Conservation (phyloP, 768 basidiomycete genomes). For the Rhizopogon vesiculosus region DNA sequence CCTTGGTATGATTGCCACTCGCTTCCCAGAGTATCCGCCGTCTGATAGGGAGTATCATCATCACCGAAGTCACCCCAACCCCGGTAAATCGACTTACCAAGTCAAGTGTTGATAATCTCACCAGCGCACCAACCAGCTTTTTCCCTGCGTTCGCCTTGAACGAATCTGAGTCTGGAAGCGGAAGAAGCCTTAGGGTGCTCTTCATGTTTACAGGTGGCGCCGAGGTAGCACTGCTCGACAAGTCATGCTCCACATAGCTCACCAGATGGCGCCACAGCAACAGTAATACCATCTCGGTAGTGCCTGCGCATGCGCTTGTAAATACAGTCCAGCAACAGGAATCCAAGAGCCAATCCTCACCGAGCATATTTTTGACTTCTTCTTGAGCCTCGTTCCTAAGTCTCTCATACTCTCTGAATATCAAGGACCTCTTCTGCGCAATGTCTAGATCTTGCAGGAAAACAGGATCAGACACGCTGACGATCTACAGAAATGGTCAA, state of each 20-base stretch:
- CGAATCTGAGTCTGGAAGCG: conserved; percentile 49
- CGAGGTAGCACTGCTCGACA: conserved; percentile 1
- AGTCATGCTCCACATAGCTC: conserved; percentile 47
- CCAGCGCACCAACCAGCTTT: conserved; percentile 51
- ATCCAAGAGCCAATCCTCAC: conserved; percentile 32
- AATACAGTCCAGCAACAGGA: not conserved
- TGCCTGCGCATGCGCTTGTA: conserved; percentile 34
- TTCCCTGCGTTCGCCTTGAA: conserved; percentile 56
- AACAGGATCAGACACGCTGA: conserved; percentile 44
- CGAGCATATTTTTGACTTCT: conserved; percentile 50
- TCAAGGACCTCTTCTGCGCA: conserved; percentile 60
- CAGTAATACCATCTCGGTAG: conserved; percentile 74
- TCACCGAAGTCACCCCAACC: conserved; percentile 15
- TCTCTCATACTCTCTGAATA: conserved; percentile 56
- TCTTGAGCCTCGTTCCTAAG: conserved; percentile 35
- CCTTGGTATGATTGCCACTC: conserved; percentile 62
- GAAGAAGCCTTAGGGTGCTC: conserved; percentile 49
- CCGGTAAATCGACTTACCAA: conserved; percentile 31
- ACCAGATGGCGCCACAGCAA: conserved; percentile 78
- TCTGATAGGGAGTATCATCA: conserved; percentile 26
- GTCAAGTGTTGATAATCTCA: conserved; percentile 49
- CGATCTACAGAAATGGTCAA: conserved; percentile 33
- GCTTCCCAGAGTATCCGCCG: conserved; percentile 37
- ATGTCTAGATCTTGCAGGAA: conserved; percentile 66
- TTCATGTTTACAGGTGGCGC: conserved; percentile 31